Percentiles rank a stretch among this genome's conserved stretches.
phyloP scores from a whole-genome alignment of 1,139 yeast species.

The Candida glucosophila region DNA sequence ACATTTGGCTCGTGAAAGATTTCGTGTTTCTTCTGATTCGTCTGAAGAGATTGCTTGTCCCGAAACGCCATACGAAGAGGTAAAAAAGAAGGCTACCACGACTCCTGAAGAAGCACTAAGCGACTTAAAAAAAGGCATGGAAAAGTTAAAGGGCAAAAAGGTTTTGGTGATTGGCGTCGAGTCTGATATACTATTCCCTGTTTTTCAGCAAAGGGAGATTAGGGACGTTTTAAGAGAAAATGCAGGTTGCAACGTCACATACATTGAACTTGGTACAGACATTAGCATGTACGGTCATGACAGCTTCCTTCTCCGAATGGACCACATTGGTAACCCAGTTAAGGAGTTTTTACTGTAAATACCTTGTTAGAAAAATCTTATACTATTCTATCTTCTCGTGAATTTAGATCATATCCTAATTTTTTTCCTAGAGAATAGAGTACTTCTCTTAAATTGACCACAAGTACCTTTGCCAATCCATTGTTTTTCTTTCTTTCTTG shows the following conservation, averaged over 20 bases:
- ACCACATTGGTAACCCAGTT: conserved; percentile 74
- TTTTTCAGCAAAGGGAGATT: conserved; percentile 88
- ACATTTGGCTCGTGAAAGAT: conserved; percentile 22
- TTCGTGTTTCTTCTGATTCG: conserved; percentile 8
- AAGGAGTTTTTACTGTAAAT: conserved; percentile 51
- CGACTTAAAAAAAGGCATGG: conserved; percentile 63
- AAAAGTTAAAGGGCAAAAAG: conserved; percentile 52
- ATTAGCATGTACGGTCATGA: conserved; percentile 84
- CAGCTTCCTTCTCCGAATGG: conserved; percentile 71
- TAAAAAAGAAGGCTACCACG: conserved; percentile 21
- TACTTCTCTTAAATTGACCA: conserved; percentile 43
- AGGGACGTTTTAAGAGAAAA: conserved; percentile 45
- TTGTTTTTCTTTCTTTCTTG: conserved; percentile 20
- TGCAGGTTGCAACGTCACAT: conserved; percentile 32
- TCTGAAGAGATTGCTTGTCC: conserved; percentile 30
- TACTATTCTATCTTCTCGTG: conserved; percentile 44
- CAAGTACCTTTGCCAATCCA: conserved; percentile 49
- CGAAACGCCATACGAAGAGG: conserved; percentile 47
- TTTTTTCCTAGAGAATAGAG: conserved; percentile 40
- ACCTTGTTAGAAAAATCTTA: too few relatives aligned
- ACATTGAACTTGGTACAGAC: conserved; percentile 68
- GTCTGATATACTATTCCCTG: conserved; percentile 85
- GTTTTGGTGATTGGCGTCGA: conserved; percentile 83
- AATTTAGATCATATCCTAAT: conserved; percentile 60
- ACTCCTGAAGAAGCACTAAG: conserved; percentile 45